These are phyloP conservation scores for Carex kokanica DNA, from an alignment of 176 grass and related monocot species.

Conservation along the genomic window DNA sequence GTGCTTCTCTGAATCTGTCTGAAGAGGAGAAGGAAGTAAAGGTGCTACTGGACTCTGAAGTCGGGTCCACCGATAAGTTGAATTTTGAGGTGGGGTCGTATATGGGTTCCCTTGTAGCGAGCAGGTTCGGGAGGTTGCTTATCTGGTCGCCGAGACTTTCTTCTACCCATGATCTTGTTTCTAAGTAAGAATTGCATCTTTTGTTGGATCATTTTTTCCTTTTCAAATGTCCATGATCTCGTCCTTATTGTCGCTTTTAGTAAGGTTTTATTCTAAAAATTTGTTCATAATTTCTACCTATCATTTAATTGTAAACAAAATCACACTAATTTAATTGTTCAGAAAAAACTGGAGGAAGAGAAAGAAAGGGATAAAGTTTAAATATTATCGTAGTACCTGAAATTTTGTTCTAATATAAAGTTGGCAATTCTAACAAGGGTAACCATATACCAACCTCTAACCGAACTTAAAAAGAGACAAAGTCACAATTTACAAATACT, in stretches of 20 bases:
- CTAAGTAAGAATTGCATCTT: conserved; percentile 40
- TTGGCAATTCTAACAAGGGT: neutral
- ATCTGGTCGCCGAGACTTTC: conserved; percentile 79
- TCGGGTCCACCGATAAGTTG: neutral
- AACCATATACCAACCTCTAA: neutral
- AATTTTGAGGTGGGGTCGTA: conserved; percentile 43
- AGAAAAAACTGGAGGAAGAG: neutral
- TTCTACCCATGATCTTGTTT: conserved; percentile 75
- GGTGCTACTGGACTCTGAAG: conserved; percentile 34
- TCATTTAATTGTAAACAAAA: neutral
- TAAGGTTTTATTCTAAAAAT: neutral
- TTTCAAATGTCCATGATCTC: neutral
- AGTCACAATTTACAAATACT: neutral
- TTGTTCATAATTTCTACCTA: neutral
- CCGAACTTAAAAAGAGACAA: neutral
- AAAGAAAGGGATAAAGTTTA: neutral
- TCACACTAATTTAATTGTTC: neutral
- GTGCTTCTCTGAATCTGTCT: neutral
- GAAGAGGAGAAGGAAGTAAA: conserved; percentile 13
- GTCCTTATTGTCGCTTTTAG: neutral
- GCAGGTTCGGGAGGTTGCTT: conserved; percentile 60
- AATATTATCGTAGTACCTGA: neutral
- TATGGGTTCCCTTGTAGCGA: conserved; percentile 51
- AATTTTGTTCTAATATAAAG: neutral
- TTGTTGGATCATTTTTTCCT: neutral